Percentiles rank a stretch among this genome's conserved stretches.
These are phyloP conservation scores for Sugiyamaella valdiviana DNA, from an alignment of 805 yeast species.

Conservation along the genomic window DNA sequence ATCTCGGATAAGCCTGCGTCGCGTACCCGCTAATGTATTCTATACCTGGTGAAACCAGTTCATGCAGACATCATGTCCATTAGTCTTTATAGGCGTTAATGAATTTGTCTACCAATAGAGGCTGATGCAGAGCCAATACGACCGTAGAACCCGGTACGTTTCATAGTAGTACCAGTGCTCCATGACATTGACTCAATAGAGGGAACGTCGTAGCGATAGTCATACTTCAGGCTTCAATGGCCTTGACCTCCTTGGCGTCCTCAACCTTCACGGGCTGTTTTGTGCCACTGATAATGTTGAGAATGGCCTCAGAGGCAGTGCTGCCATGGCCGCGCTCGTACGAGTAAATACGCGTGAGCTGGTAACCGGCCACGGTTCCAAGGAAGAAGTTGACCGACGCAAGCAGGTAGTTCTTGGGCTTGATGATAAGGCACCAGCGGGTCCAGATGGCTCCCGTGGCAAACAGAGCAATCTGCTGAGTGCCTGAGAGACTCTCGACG, in stretches of 20 bases:
- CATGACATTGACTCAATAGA: no score
- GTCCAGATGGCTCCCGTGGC: slow-evolving; percentile 97
- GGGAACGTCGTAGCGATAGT: no score
- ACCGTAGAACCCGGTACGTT: no score
- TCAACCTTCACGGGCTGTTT: slow-evolving; percentile 2
- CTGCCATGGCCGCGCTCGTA: slow-evolving; percentile 67
- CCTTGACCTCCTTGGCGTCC: neutral
- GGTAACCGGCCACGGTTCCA: slow-evolving; percentile 84
- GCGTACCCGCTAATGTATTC: no score
- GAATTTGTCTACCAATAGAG: neutral
- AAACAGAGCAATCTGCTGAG: slow-evolving; percentile 78
- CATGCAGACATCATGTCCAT: neutral
- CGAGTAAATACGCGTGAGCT: slow-evolving; percentile 61
- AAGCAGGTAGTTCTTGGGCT: slow-evolving; percentile 76
- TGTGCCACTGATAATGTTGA: slow-evolving; percentile 52
- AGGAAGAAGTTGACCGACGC: slow-evolving; percentile 94
- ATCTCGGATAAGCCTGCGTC: no score
- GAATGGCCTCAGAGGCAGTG: slow-evolving; percentile 45
- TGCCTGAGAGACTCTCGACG: slow-evolving; percentile 83
- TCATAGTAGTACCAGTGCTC: no score
- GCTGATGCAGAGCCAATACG: no score
- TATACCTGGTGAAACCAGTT: no score
- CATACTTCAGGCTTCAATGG: neutral
- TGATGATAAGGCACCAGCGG: slow-evolving; percentile 92
- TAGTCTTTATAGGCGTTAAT: neutral